Base-by-base conservation (phyloP, 495 filamentous ascomycete species). In the Lepidopterella palustris region DNA sequence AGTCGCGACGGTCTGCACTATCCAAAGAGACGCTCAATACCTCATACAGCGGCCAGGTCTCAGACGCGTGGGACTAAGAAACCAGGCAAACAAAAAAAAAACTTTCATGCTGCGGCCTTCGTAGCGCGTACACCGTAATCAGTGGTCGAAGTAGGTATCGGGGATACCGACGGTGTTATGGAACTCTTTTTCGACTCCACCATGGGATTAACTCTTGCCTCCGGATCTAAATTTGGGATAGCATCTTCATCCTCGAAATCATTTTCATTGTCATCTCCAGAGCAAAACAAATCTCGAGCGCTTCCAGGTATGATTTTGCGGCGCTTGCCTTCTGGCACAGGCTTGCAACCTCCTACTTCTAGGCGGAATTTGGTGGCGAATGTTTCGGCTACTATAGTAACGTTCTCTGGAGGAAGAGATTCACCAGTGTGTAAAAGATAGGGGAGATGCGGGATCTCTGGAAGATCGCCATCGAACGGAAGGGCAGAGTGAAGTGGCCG, bases 201-300 rank as follows among this genome's bases (percentile, higher is more conserved):
- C 9, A 18, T 13, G 2, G 35, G 3, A 3, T 42, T 18, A 11
- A 18, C 18, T 42, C 18, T 13, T 3, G 35, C 13, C 35, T 42
- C 35, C 9, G 18, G 18, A 15, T 42, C 13, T 42, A 11, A 18
- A 11, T 2, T 42, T 11, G 10, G 35, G 18, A 42, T 15, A 47
- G n/a, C 42, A 28, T 29, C 53, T 29, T 67, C 64, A 40, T 70
- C 61, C 51, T 62, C 64, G 28, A 50, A 65, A 45, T 65, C 67
- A 11, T 65, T 29, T 27, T 69, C 65, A 20, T 60, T 49, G 18
- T 68, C 64, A 26, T 67, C 71, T 1, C 66, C 65, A 42, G 70
- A 66, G 50, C 72, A 75, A 45, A 73, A 75, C 40, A 75, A 56
- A 57, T 73, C 71, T n/a, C 63, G 62, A 45, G 71, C 58, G 29